These are phyloP conservation scores for Collariella sp. DNA, from an alignment of 495 filamentous ascomycete species.

Conservation along the genomic window DNA sequence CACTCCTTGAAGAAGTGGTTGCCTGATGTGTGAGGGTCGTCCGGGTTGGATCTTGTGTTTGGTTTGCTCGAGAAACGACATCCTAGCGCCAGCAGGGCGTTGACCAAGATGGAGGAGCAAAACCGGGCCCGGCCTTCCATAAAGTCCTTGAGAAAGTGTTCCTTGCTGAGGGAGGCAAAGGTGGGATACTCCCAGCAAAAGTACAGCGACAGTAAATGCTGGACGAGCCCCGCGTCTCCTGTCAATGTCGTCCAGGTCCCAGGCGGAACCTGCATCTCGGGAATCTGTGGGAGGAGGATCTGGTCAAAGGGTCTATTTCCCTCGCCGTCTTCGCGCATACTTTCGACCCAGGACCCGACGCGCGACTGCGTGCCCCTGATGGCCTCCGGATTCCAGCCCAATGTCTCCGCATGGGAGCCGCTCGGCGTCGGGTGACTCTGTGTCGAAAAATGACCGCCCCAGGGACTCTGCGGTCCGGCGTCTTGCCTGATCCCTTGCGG, in stretches of 20 bases:
- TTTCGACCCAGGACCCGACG: slow-evolving; percentile 35
- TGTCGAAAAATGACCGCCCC: slow-evolving; percentile 32
- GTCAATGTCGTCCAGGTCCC: slow-evolving; percentile 56
- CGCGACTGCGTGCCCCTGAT: slow-evolving; percentile 26
- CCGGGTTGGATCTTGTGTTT: slow-evolving; percentile 51
- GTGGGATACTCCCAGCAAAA: slow-evolving; percentile 79
- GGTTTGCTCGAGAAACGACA: slow-evolving; percentile 65
- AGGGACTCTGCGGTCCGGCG: slow-evolving; percentile 32
- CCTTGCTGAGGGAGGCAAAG: slow-evolving; percentile 61
- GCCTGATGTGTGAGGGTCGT: slow-evolving; percentile 56
- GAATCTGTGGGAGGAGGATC: slow-evolving; percentile 28
- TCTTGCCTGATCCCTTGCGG: slow-evolving; percentile 27
- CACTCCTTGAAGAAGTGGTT: slow-evolving; percentile 66
- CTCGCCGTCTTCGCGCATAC: slow-evolving; percentile 14
- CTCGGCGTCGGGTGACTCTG: slow-evolving; percentile 36
- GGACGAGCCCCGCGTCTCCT: slow-evolving; percentile 45
- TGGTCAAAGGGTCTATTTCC: slow-evolving; percentile 28
- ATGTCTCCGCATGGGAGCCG: slow-evolving; percentile 31
- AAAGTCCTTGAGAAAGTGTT: slow-evolving; percentile 63
- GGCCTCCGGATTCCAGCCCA: slow-evolving; percentile 32
- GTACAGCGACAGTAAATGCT: slow-evolving; percentile 60
- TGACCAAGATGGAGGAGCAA: slow-evolving; percentile 67
- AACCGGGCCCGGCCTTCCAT: slow-evolving; percentile 45
- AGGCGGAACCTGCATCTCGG: slow-evolving; percentile 31
- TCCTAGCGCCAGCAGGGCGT: slow-evolving; percentile 62